Evolutionary conservation across 2,329 filamentous ascomycete species (phyloP), one percentile per base, ranked within the genome.

Genomic region (Leptosphaerulina australis): DNA sequence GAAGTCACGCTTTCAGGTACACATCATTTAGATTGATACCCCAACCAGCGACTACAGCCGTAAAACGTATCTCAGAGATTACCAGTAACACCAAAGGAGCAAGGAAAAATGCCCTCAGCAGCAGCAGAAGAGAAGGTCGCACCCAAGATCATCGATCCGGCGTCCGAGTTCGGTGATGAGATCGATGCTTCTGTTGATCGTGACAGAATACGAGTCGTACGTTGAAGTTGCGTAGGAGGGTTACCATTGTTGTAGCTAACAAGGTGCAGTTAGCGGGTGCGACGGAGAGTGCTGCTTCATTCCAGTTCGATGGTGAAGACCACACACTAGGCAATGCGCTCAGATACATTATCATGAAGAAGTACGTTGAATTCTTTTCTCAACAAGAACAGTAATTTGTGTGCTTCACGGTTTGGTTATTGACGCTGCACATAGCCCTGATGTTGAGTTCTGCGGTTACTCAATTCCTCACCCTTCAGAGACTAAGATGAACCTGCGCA

Each of bases 371-470:
- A n/a, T n/a, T n/a, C n/a, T n/a, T n/a, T n/a, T n/a, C n/a, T n/a
- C n/a, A n/a, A n/a, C n/a, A n/a, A n/a, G n/a, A n/a, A n/a, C n/a
- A n/a, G n/a, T n/a, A n/a, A n/a, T n/a, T n/a, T n/a, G n/a, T n/a
- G n/a, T n/a, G n/a, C n/a, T n/a, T n/a, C n/a, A n/a, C n/a, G n/a
- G n/a, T n/a, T n/a, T n/a, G n/a, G n/a, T n/a, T n/a, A n/a, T n/a
- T n/a, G n/a, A n/a, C n/a, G n/a, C n/a, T n/a, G n/a, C n/a, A n/a
- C n/a, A n/a, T n/a, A 97, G 93, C 73, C 93, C 94, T 22, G 86
- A 94, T 58, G 94, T 99, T 53, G 94, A 99, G 73, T 97, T 99
- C 76, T 97, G 94, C 75, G 94, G 93, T 54, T 99, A 99, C 75
- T 90, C 93, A 6, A 97, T 99, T 55, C 94, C 94, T 22, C 94